Evolutionary conservation across 2,329 filamentous ascomycete genomes (phyloP), one percentile per base, ranked within the genome.

Genomic region (Diplodia sapinea): DNA sequence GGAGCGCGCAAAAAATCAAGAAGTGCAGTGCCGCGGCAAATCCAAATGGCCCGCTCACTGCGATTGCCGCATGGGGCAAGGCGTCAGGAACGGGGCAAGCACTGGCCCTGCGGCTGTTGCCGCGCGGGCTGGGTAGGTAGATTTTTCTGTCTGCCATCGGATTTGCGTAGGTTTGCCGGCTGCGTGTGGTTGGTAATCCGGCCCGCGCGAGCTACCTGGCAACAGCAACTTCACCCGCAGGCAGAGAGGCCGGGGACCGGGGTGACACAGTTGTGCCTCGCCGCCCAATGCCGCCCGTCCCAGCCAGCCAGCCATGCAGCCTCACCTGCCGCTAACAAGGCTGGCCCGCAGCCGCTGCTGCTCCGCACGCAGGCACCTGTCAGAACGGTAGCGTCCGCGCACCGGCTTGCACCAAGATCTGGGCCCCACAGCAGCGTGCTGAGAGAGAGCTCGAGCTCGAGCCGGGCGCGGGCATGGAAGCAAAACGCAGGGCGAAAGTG

Each of bases 1-100:
- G 29, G 20, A 20, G 26, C n/a, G 4, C 20, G 20, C 33, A 47
- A 26, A 36, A 36, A 62, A 31, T 26, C 47, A 62, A 51, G 43
- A 38, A 29, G 36, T 12, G 55, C 31, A 29, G 26, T 61, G 40
- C 56, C 56, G 56, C 56, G 56, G 59, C 43, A 51, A 31, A 50
- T 50, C 57, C 29, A 62, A 51, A 62, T 62, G 57, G 57, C 43
- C 29, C 29, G 17, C 59, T 31, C 59, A 51, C 23, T 51, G n/a
- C 59, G 43, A 47, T 38, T 62, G n/a, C 59, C 43, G n/a, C 17
- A n/a, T 36, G n/a, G 2, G 59, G 59, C 40, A 29, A 51, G 49
- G 59, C 59, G 59, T 13, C 59, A 62, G 59, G 59, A 62, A 62
- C 59, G 59, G 59, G 59, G 40, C 59, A 29, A 47, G 59, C 59